Conservation (phyloP, 176 grass and related monocot species). For the Chrysopogon serrulatus region DNA sequence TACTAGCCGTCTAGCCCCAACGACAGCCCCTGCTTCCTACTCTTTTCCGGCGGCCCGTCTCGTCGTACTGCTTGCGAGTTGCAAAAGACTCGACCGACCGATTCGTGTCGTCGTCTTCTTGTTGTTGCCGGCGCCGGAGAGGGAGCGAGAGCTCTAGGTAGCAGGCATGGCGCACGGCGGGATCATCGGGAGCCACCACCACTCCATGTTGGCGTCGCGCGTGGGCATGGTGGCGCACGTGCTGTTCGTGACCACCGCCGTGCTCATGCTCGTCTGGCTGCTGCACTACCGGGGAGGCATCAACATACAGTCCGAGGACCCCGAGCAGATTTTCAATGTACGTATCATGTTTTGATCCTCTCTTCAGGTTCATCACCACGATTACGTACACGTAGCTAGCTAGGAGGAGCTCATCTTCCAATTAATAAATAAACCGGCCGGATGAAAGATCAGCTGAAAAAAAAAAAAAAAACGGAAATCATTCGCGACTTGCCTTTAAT, state of each 20-base stretch:
- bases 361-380: neutral
- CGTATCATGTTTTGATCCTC: neutral
- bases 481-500: neutral
- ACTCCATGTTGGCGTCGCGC: slow-evolving; percentile 28
- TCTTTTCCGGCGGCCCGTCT: neutral
- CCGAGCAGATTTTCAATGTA: slow-evolving; percentile 75
- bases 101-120: neutral
- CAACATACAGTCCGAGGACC: slow-evolving; percentile 65
- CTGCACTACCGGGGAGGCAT: slow-evolving; percentile 75
- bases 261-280: slow-evolving; percentile 92
- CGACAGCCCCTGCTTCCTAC: neutral
- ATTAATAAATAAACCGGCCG: neutral
- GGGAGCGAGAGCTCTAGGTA: neutral
- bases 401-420: neutral
- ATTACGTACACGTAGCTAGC: no score
- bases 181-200: slow-evolving; percentile 18
- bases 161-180: slow-evolving; percentile 38
- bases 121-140: neutral
- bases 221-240: slow-evolving; percentile 62
- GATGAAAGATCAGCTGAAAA: neutral
- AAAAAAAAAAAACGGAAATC: neutral
- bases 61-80: neutral
- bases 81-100: neutral
- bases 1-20: neutral
- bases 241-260: slow-evolving; percentile 51